These are phyloP conservation scores for carrot (Daucus carota) DNA, from an alignment of 129 eudicot genomes.

Conservation along the genomic window DH1_v3.0 NC_030382.2:52819501-52820000, in stretches of 20 bases:
- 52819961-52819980: conserved; percentile 38
- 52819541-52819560: conserved; percentile 41
- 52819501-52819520: conserved; percentile 48
- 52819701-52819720: conserved; percentile 24
- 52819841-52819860: conserved; percentile 46
- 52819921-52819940: conserved; percentile 29
- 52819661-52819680: conserved; percentile 30
- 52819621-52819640: conserved; percentile 28
- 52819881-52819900: neutral
- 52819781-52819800: conserved; percentile 45
- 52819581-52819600: conserved; percentile 55
- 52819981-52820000: conserved; percentile 47
- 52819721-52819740: conserved; percentile 25
- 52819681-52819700: conserved; percentile 41
- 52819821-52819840: conserved; percentile 40
- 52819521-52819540: conserved; percentile 67
- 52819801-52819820: conserved; percentile 49
- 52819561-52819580: conserved; percentile 36
- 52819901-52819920: no score
- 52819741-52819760: conserved; percentile 31
- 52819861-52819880: conserved; percentile 1
- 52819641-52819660: conserved; percentile 20
- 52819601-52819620: conserved; percentile 74
- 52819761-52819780: conserved; percentile 39
- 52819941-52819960: conserved; percentile 44